Evolutionary conservation across 2,329 filamentous ascomycete genomes (phyloP), one percentile per base, ranked within the genome.

Genomic region (Scolecobasidium constrictum): DNA sequence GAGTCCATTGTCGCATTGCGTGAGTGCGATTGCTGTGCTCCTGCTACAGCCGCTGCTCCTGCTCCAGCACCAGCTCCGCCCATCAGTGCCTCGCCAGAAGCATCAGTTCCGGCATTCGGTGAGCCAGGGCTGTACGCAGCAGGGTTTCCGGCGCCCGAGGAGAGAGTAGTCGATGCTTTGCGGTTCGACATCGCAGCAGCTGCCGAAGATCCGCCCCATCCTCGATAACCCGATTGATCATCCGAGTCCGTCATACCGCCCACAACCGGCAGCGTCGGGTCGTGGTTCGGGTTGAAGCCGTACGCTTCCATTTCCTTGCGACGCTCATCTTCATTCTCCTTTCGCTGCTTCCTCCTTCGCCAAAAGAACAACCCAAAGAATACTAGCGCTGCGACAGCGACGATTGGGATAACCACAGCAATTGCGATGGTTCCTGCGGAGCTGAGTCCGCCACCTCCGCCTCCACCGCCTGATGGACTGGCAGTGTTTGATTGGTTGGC

Each of bases 301-400:
- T 96, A 96, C 58, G 96, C 92, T 60, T 96, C 90, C 9, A 95
- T 87, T 63, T 98, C 92, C 66, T 95, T 95, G 49, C 88, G 78
- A 40, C 92, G 78, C 54, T 88, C 78, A 58, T 95, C 92, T 56
- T 92, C 86, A 12, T 82, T 83, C 49, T 78, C 77, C 68, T 86
- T 92, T 49, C 81, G 78, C 54, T 84, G 80, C 67, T 93, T 94
- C 49, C 87, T 82, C 66, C 79, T 87, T 58, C 85, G 79, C 86
- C 87, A 98, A 56, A 90, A 77, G 61, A 84, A 87, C 20, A 95
- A 70, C 5, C 79, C 83, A 3, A 76, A 77, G 6, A 90, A 62
- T 2, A 90, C 78, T 17, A 96, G 70, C 15, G 94, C 63, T 2
- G 86, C 86, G 28, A 96, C 86, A 2, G 82, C 86, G 1, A 80